Percentiles rank a stretch among this genome's conserved stretches.
Evolutionary conservation across 768 basidiomycete species (phyloP).

Genomic region (Daedaleopsis sinensis): DNA sequence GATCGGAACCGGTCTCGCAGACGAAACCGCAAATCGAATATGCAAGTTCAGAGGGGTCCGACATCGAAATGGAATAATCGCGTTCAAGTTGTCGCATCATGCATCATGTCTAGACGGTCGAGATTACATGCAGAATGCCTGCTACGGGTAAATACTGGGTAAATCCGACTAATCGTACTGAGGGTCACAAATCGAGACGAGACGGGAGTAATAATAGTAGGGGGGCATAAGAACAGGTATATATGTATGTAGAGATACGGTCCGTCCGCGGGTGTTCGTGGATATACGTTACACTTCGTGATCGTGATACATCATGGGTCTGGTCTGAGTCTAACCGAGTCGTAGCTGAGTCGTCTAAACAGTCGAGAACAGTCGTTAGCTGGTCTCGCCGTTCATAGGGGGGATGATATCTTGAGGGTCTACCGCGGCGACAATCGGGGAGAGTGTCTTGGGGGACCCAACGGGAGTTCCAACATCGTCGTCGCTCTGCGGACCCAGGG

Average conservation of each 20-base stretch:
- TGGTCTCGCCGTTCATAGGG: constrained; percentile 1
- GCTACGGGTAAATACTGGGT: too few species aligned
- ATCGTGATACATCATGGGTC: constrained; percentile 8
- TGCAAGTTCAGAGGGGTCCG: too few species aligned
- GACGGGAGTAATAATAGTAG: too few species aligned
- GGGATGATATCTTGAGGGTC: constrained; percentile 20
- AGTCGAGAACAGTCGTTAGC: background rate
- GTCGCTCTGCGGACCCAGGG: constrained; percentile 37
- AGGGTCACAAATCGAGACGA: too few species aligned
- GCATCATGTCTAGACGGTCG: too few species aligned
- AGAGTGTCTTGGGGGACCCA: constrained; percentile 38
- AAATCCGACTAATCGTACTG: too few species aligned
- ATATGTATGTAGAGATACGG: constrained; percentile 6
- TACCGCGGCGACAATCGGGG: constrained; percentile 24
- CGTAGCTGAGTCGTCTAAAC: background rate
- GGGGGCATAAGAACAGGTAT: background rate
- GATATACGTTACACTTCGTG: constrained; percentile 10
- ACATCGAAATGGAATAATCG: too few species aligned
- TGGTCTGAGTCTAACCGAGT: background rate
- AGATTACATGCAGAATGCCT: too few species aligned
- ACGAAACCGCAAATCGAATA: too few species aligned
- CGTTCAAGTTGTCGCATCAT: too few species aligned
- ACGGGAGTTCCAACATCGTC: constrained; percentile 45
- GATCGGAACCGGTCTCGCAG: too few species aligned
- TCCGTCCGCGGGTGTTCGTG: background rate